A percentile compares a stretch with the other conserved stretches of the same genome.
Conservation (phyloP, 2,329 filamentous ascomycete species). For the Didymella pinodella region DNA sequence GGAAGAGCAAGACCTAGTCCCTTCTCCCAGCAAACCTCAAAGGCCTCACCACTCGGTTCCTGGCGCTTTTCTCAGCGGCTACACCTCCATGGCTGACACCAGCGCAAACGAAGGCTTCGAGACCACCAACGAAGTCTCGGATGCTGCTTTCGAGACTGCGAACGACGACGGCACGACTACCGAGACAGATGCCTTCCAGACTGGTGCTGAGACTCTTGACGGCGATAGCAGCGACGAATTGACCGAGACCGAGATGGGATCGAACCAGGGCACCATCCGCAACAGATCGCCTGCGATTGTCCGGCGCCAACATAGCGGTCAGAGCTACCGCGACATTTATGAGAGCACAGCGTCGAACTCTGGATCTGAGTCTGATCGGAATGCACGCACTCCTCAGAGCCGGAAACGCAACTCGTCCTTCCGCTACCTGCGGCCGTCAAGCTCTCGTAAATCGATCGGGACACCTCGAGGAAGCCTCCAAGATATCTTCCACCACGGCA, state of each 20-base stretch:
- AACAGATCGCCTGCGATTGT: slow-evolving; percentile 54
- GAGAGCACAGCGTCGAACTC: slow-evolving; percentile 91
- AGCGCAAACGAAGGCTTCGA: slow-evolving; percentile 74
- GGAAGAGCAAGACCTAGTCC: slow-evolving; percentile 77
- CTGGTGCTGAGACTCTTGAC: slow-evolving; percentile 77
- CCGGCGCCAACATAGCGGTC: slow-evolving; percentile 55
- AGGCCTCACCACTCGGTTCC: slow-evolving; percentile 37
- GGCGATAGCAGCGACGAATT: slow-evolving; percentile 79
- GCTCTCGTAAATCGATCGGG: slow-evolving; percentile 61
- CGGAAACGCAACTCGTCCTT: slow-evolving; percentile 71
- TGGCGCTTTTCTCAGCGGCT: slow-evolving; percentile 43
- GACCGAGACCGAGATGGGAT: slow-evolving; percentile 80
- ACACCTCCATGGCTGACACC: slow-evolving; percentile 47
- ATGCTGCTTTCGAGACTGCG: slow-evolving; percentile 72
- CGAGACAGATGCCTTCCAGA: slow-evolving; percentile 95
- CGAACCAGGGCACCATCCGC: slow-evolving; percentile 32
- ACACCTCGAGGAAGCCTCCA: slow-evolving; percentile 59
- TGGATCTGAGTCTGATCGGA: slow-evolving; percentile 72
- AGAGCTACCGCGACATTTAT: slow-evolving; percentile 71
- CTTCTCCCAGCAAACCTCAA: slow-evolving; percentile 60
- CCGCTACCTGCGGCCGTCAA: slow-evolving; percentile 73
- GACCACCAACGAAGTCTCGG: slow-evolving; percentile 76
- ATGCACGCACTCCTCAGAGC: slow-evolving; percentile 67
- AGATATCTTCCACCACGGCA: slow-evolving; percentile 65
- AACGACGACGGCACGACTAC: slow-evolving; percentile 76